Base-by-base conservation (phyloP, 805 yeast genomes). In the Tetrapisispora arboricola region DNA sequence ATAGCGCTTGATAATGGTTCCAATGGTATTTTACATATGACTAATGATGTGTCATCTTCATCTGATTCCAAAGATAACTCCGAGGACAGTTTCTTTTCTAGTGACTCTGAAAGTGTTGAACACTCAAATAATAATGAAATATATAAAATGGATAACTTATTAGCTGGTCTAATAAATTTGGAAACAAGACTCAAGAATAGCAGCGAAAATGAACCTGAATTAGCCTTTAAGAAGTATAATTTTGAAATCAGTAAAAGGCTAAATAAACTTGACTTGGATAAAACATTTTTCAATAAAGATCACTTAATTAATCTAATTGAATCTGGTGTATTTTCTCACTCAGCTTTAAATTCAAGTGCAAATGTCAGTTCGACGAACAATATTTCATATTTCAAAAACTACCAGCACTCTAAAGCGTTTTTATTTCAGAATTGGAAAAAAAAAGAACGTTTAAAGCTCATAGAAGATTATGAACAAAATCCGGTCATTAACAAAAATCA, bases 321-420 rank as follows among this genome's bases (percentile, higher is more conserved):
- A 19, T 38, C 47, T 2, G 60, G 60, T 12, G 40, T 59, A 10
- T 45, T 48, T 8, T 28, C 33, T 10, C 59, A 57, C 34, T 33
- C 36, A 6, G 50, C 61, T 8, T 36, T 59, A 2, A 32, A 22
- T 15, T 42, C 32, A 6, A 43, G 47, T 35, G 35, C 44, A 2
- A 13, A 24, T 5, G 51, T 46, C 3, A 59, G 60, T 40, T 50
- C 46, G 12, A 54, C 62, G n/a, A 59, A 58, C 38, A 40, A 58
- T 40, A 51, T 59, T 9, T 58, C 61, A 38, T 51, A 57, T 7
- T 39, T 40, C 3, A 32, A 43, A 11, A 58, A 58, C 36, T 59
- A 50, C 43, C 59, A 56, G 32, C n/a, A 46, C 52, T 2, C 51
- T 49, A 25, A 54, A 48, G 1, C 44, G 44, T 18, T 51, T 43